Percentiles rank a stretch among this genome's conserved stretches.
These are phyloP conservation scores for Dactylorhiza incarnata DNA, from an alignment of 106 monocot species.

Conservation along the genomic window DNA sequence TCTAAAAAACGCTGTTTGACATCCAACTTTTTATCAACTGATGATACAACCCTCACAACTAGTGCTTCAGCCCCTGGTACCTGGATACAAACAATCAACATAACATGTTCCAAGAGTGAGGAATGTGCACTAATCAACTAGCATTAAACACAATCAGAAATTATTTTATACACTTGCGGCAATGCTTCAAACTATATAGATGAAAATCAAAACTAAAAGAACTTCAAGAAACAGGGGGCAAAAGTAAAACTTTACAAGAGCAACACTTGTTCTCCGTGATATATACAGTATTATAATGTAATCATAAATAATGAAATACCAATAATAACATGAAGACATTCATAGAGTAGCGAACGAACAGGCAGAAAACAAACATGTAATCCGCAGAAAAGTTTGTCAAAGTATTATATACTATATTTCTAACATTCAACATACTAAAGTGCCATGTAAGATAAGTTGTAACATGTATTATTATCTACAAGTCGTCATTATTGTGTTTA, in stretches of 20 bases:
- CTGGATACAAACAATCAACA: constrained; percentile 19
- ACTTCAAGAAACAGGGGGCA: background rate
- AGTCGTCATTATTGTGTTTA: too few species aligned
- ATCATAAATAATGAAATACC: background rate
- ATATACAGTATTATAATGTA: background rate
- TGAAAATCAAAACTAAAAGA: background rate
- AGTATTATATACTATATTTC: background rate
- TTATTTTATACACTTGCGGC: background rate
- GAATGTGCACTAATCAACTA: background rate
- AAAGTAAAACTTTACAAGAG: background rate
- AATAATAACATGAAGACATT: background rate
- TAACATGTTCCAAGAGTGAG: background rate
- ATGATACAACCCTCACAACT: constrained; percentile 92
- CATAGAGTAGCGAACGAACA: too few species aligned
- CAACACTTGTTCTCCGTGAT: background rate
- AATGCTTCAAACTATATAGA: background rate
- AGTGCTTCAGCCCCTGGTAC: constrained; percentile 80
- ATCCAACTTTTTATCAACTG: constrained; percentile 91
- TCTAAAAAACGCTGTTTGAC: constrained; percentile 83
- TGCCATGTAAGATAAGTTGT: too few species aligned
- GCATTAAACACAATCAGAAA: background rate
- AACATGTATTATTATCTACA: too few species aligned
- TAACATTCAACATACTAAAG: background rate
- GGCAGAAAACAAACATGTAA: background rate
- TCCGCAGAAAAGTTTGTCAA: background rate